Base-by-base conservation (phyloP, 2,329 filamentous ascomycete species). In the Beauveria sp. region DNA sequence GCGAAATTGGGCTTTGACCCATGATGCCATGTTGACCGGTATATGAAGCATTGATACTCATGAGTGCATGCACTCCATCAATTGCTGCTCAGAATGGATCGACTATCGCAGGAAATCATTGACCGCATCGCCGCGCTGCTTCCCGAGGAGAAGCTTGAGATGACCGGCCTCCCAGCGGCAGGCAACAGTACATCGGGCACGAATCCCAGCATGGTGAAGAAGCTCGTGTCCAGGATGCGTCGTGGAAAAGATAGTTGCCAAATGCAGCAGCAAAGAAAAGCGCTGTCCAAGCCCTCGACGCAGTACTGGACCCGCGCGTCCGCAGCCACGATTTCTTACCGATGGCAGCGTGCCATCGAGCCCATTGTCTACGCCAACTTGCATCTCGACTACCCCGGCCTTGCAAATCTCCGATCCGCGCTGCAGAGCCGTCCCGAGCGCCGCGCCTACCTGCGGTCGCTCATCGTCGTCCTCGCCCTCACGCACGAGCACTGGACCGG, bases 81-180 rank as follows among this genome's bases (percentile, higher is more conserved):
- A 46, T 20, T 14, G 18, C 26, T 18, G 8, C 20, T 5, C 55
- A 58, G 22, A 3, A 60, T 60, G 57, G 57, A 60, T 24, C 57
- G 38, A 45, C 40, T 60, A 12, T 28, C 57, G 6, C 57, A 60
- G 26, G 57, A 60, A 26, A n/a, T 46, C 49, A 45, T 60, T 8
- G 57, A 60, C 57, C 49, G 49, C 34, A 60, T 60, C 47, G 57
- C 49, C 10, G 57, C 40, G n/a, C 26, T 45, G 12, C 49, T 60
- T 6, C 49, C 57, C 9, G 24, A 40, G 1, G 38, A 5, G 20
- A 28, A 20, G 34, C 12, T 43, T 10, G 45, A 5, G 24, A 22
- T 51, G 46, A 12, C 30, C 4, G 40, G 24, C 49, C 47, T 10
- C 34, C 24, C 8, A n/a, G 18, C n/a, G 18, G 26, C 46, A 34